Evolutionary conservation across 805 yeast genomes (phyloP).

Genomic region (Nakazawaea wyomingensis): DNA sequence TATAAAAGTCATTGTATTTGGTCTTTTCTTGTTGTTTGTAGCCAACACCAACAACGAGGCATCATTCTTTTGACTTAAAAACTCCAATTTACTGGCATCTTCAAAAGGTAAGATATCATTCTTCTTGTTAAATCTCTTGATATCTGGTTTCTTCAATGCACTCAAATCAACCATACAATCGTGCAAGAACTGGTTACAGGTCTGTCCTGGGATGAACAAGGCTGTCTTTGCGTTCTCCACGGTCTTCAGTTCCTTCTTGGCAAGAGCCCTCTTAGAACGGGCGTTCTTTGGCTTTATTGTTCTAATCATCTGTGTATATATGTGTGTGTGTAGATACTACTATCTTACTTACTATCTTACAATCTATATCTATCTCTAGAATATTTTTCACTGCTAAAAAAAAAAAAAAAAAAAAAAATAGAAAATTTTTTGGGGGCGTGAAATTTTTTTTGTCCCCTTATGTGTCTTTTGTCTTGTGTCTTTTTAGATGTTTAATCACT

Average conservation of each 20-base stretch:
- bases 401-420: too few relatives aligned
- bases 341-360: too few relatives aligned
- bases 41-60: slow-evolving; percentile 76
- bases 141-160: slow-evolving; percentile 86
- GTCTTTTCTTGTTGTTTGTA: slow-evolving; percentile 84
- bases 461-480: too few relatives aligned
- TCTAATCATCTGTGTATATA: slow-evolving; percentile 30
- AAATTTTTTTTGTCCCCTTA: too few relatives aligned
- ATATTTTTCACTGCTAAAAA: background rate
- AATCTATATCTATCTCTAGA: background rate
- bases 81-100: slow-evolving; percentile 78
- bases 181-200: slow-evolving; percentile 72
- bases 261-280: slow-evolving; percentile 90
- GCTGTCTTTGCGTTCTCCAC: slow-evolving; percentile 89
- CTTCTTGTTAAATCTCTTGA: slow-evolving; percentile 81
- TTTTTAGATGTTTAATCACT: too few relatives aligned
- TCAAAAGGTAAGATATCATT: slow-evolving; percentile 92
- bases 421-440: too few relatives aligned
- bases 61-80: slow-evolving; percentile 93
- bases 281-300: slow-evolving; percentile 85
- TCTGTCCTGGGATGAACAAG: slow-evolving; percentile 84
- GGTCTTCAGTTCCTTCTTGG: slow-evolving; percentile 80
- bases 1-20: slow-evolving; percentile 80
- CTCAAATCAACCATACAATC: slow-evolving; percentile 86
- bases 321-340: background rate